Conservation (phyloP, 805 yeast species). For the Metschnikowia kofuensis region DNA sequence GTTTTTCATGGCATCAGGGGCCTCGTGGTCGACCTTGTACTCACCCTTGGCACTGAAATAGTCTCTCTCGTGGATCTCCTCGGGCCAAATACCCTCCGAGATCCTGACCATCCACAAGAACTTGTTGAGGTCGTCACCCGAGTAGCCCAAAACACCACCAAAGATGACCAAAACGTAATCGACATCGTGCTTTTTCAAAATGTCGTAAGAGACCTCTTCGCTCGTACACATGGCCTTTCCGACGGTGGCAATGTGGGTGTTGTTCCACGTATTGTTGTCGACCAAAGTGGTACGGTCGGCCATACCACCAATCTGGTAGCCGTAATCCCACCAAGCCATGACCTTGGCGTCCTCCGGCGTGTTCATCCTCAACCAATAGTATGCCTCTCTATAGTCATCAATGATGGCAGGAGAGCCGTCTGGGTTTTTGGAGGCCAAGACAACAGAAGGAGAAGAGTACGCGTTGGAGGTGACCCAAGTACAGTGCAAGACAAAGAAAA, state of each 20-base stretch:
- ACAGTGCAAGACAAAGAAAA: slow-evolving; percentile 85
- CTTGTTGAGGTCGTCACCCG: slow-evolving; percentile 96
- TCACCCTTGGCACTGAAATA: slow-evolving; percentile 85
- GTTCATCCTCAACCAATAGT: slow-evolving; percentile 98
- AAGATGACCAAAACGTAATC: slow-evolving; percentile 91
- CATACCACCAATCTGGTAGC: slow-evolving; percentile 99
- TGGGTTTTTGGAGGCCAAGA: slow-evolving; percentile 74
- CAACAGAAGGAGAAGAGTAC: slow-evolving; percentile 97
- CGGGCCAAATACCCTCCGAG: slow-evolving; percentile 99
- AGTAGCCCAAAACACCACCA: slow-evolving; percentile 90
- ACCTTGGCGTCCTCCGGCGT: slow-evolving; percentile 94
- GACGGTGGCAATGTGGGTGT: slow-evolving; percentile 98
- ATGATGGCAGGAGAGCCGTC: slow-evolving; percentile 84
- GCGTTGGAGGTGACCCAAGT: slow-evolving; percentile 97
- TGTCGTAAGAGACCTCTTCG: slow-evolving; percentile 85
- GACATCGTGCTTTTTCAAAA: slow-evolving; percentile 87
- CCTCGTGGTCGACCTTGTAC: slow-evolving; percentile 78
- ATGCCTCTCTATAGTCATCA: slow-evolving; percentile 98
- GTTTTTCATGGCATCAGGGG: slow-evolving; percentile 81
- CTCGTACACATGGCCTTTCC: slow-evolving; percentile 95
- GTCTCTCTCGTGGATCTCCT: slow-evolving; percentile 84
- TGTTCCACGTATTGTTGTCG: slow-evolving; percentile 99
- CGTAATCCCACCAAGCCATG: slow-evolving; percentile 99
- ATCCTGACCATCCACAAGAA: slow-evolving; percentile 99
- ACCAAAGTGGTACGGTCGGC: slow-evolving; percentile 98